phyloP scores from a whole-genome alignment of 352 stramenopile genomes.

The Phytophthora europaea region DNA sequence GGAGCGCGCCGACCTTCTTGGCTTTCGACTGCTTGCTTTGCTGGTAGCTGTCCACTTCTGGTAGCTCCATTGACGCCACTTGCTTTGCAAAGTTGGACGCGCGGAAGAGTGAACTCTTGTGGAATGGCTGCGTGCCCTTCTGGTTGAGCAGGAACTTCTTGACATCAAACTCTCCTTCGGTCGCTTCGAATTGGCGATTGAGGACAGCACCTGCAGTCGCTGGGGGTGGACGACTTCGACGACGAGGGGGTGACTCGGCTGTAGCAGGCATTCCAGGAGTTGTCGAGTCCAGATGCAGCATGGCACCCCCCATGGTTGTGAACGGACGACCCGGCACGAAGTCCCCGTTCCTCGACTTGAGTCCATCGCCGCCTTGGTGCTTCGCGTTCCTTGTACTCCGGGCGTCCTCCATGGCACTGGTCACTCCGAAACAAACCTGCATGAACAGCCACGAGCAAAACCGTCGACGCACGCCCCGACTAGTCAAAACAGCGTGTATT shows the following conservation, averaged over 20 bases:
- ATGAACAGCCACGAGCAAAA: conserved; percentile 25
- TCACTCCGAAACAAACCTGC: conserved; percentile 2
- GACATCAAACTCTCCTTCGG: conserved; percentile 64
- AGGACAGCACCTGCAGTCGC: conserved; percentile 8
- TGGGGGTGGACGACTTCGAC: conserved; percentile 7
- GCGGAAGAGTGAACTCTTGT: conserved; percentile 74
- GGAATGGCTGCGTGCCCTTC: conserved; percentile 57
- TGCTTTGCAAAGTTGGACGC: conserved; percentile 40
- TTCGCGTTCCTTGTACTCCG: conserved; percentile 3
- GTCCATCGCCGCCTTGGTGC: not conserved
- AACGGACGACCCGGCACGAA: conserved; percentile 38
- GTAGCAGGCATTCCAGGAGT: conserved; percentile 3
- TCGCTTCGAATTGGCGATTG: not conserved
- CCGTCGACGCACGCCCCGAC: conserved; percentile 8
- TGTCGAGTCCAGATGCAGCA: conserved; percentile 32
- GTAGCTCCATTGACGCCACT: conserved; percentile 23
- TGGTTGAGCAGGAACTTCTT: conserved; percentile 74
- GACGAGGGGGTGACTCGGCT: conserved; percentile 16
- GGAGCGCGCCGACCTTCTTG: conserved; percentile 50
- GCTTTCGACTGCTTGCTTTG: not conserved
- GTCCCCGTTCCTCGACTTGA: conserved; percentile 7
- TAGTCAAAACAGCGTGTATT: conserved; percentile 27
- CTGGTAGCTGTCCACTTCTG: conserved; percentile 2
- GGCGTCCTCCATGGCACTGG: conserved; percentile 20
- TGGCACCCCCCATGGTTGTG: conserved; percentile 40